phyloP scores from a whole-genome alignment of 352 stramenopile species.

The Globisporangium radiosum region DNA sequence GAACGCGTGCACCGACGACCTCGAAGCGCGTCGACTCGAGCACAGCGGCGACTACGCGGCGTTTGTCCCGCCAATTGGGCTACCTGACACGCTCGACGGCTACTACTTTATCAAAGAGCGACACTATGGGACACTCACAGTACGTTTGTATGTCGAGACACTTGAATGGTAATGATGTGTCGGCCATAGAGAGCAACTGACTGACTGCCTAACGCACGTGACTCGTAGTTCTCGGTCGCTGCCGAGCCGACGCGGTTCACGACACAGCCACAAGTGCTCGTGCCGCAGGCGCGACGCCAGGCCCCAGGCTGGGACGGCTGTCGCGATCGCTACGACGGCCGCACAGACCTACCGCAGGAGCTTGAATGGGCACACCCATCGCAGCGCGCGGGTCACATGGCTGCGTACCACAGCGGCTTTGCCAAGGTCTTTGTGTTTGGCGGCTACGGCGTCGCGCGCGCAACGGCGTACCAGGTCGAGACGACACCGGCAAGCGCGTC shows the following conservation, averaged over 20 bases:
- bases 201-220: not conserved
- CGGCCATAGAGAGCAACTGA: not conserved
- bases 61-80: conserved; percentile 25
- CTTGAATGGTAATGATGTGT: too few relatives aligned
- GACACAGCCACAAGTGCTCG: conserved; percentile 54
- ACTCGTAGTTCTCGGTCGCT: conserved; percentile 67
- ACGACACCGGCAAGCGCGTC: conserved; percentile 50
- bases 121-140: conserved; percentile 65
- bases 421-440: conserved; percentile 88
- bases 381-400: conserved; percentile 80
- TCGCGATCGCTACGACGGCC: conserved; percentile 75
- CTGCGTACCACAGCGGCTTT: conserved; percentile 67
- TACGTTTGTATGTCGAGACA: conserved; percentile 12
- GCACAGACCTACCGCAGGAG: conserved; percentile 40
- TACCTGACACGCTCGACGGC: conserved; percentile 31
- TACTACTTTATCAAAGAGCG: conserved; percentile 70
- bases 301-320: conserved; percentile 95
- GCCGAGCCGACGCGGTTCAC: conserved; percentile 88
- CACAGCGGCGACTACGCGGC: conserved; percentile 71
- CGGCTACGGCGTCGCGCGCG: conserved; percentile 67
- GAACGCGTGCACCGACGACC: conserved; percentile 87
- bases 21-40: conserved; percentile 41
- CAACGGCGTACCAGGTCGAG: conserved; percentile 55
- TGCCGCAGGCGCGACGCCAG: conserved; percentile 85
- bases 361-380: conserved; percentile 85